Percentiles rank a stretch among this genome's conserved stretches.
Conservation (phyloP, 805 yeast genomes). For the Candida pseudoglaebosa region DNA sequence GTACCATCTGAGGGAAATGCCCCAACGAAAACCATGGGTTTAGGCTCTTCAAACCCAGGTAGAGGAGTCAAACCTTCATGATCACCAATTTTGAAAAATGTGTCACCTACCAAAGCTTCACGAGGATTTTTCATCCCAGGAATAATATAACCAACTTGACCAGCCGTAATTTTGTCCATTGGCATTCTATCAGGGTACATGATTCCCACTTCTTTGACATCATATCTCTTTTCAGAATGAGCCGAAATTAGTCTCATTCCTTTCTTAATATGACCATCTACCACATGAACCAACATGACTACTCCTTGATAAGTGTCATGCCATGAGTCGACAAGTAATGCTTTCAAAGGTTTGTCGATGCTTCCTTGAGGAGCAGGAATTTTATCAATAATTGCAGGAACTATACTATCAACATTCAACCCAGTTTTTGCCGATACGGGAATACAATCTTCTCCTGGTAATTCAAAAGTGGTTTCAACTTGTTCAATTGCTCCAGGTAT, state of each 20-base stretch:
- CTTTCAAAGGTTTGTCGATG: slow-evolving; percentile 51
- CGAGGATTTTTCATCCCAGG: slow-evolving; percentile 88
- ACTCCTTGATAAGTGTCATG: slow-evolving; percentile 92
- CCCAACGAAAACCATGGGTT: slow-evolving; percentile 98
- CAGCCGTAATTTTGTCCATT: slow-evolving; percentile 65
- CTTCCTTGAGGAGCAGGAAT: slow-evolving; percentile 78
- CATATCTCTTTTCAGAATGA: slow-evolving; percentile 72
- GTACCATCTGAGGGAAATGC: slow-evolving; percentile 96
- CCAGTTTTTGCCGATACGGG: slow-evolving; percentile 94
- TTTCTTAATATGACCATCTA: slow-evolving; percentile 72
- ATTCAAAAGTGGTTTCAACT: slow-evolving; percentile 78
- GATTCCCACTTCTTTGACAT: slow-evolving; percentile 88
- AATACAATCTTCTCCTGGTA: slow-evolving; percentile 68
- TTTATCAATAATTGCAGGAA: slow-evolving; percentile 76
- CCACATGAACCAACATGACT: slow-evolving; percentile 75
- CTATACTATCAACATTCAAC: slow-evolving; percentile 64
- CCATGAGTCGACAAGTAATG: slow-evolving; percentile 95
- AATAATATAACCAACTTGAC: slow-evolving; percentile 93
- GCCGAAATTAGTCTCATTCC: slow-evolving; percentile 78
- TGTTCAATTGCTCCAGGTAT: slow-evolving; percentile 77
- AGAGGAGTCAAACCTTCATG: slow-evolving; percentile 62
- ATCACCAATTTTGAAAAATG: slow-evolving; percentile 62
- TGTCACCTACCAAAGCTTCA: slow-evolving; percentile 91
- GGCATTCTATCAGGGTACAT: slow-evolving; percentile 87
- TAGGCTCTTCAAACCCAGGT: slow-evolving; percentile 94